Evolutionary conservation across 2,329 filamentous ascomycete genomes (phyloP).

Genomic region (Zasmidium citrigriseum): DNA sequence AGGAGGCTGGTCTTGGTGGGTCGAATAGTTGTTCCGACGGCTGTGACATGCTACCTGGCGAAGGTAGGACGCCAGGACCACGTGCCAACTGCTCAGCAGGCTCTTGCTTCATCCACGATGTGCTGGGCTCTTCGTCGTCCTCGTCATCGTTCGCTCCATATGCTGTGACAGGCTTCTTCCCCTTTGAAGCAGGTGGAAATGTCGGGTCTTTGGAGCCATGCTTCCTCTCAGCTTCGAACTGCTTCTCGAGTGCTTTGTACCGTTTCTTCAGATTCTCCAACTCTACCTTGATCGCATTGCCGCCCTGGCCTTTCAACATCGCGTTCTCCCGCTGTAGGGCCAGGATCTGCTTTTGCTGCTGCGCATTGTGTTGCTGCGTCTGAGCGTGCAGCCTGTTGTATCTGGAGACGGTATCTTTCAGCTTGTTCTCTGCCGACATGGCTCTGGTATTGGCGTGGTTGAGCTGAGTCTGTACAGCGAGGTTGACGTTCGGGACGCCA

Average conservation of each 20-base stretch:
- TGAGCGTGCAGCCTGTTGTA: background rate
- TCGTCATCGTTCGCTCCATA: constrained; percentile 24
- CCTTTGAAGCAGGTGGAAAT: constrained; percentile 11
- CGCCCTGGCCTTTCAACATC: background rate
- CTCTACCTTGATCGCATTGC: constrained; percentile 11
- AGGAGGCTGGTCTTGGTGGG: too few relatives aligned
- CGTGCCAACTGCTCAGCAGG: too few relatives aligned
- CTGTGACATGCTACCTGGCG: too few relatives aligned
- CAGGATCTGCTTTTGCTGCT: background rate
- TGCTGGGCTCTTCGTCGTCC: constrained; percentile 7
- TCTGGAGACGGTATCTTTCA: constrained; percentile 10
- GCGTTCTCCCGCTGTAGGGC: background rate
- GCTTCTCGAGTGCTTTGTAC: constrained; percentile 16
- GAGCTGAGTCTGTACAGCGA: constrained; percentile 9
- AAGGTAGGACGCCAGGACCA: too few relatives aligned
- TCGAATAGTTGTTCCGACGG: too few relatives aligned
- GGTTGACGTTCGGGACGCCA: background rate
- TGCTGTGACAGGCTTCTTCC: constrained; percentile 6
- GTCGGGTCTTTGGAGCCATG: constrained; percentile 4
- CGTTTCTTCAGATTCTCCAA: constrained; percentile 11
- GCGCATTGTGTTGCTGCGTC: background rate
- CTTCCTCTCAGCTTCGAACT: constrained; percentile 21
- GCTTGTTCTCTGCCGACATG: constrained; percentile 9
- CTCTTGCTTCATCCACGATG: background rate
- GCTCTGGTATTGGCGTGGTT: constrained; percentile 10